These are phyloP conservation scores for Udeniomyces megalosporus DNA, from an alignment of 768 basidiomycete genomes.

Conservation along the genomic window DNA sequence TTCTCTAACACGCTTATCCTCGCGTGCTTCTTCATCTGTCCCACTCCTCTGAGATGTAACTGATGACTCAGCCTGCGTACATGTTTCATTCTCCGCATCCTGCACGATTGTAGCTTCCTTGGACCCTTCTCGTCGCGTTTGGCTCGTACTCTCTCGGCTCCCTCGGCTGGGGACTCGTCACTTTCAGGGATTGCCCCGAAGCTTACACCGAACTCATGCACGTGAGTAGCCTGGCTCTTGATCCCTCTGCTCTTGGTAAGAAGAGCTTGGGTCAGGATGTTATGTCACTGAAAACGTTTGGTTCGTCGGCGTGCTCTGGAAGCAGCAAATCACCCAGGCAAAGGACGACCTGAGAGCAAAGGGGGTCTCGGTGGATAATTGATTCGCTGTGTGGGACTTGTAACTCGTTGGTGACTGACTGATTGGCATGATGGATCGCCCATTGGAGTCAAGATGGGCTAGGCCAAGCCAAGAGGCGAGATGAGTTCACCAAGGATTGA, in stretches of 20 bases:
- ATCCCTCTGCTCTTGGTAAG: neutral
- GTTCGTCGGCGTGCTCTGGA: constrained; percentile 1
- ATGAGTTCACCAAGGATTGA: too few relatives aligned
- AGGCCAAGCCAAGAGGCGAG: too few relatives aligned
- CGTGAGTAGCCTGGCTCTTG: constrained; percentile 32
- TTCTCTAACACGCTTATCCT: too few relatives aligned
- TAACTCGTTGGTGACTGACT: neutral
- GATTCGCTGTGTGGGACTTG: too few relatives aligned
- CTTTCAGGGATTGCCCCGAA: constrained; percentile 61
- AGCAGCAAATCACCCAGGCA: constrained; percentile 45
- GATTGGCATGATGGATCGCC: too few relatives aligned
- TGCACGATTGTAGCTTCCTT: constrained; percentile 45
- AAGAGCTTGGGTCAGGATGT: neutral
- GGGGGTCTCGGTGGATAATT: constrained; percentile 47
- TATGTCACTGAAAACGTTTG: neutral
- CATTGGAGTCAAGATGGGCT: too few relatives aligned
- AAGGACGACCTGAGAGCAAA: constrained; percentile 44
- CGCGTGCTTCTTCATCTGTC: too few relatives aligned
- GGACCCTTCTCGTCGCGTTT: constrained; percentile 65
- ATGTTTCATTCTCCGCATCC: neutral
- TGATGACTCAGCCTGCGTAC: too few relatives aligned
- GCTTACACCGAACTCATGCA: constrained; percentile 53
- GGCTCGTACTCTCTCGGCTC: constrained; percentile 65
- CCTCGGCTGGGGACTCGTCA: constrained; percentile 56
- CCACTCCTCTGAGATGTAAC: too few relatives aligned